phyloP scores from a whole-genome alignment of 2,329 filamentous ascomycete genomes.

The Aspergillus candidus region DNA sequence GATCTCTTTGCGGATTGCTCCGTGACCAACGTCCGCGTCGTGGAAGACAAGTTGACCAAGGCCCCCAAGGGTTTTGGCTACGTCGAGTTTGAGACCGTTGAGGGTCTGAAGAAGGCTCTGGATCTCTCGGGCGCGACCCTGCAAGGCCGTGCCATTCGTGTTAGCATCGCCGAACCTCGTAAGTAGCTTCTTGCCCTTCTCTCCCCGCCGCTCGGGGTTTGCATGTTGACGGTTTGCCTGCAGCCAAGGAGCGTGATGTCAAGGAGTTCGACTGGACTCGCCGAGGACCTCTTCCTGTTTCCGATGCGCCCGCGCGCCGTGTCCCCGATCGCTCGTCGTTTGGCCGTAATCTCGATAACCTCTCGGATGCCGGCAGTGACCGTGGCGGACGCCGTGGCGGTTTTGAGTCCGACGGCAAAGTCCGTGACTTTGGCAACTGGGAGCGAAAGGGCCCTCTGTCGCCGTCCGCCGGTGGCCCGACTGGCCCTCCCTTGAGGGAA shows the following conservation, averaged over 20 bases:
- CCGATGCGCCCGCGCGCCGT: constrained; percentile 60
- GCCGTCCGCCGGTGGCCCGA: constrained; percentile 39
- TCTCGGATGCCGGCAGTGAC: constrained; percentile 54
- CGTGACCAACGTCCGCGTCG: constrained; percentile 86
- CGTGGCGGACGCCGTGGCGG: constrained; percentile 63
- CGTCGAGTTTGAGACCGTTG: constrained; percentile 82
- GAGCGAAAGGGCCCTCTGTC: constrained; percentile 89
- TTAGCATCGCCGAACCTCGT: constrained; percentile 98
- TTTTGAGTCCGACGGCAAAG: constrained; percentile 65
- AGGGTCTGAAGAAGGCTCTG: constrained; percentile 87
- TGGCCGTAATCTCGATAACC: constrained; percentile 49
- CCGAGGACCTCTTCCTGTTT: constrained; percentile 80
- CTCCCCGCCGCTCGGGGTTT: not conserved
- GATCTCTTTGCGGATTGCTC: constrained; percentile 82
- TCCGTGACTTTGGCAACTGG: constrained; percentile 82
- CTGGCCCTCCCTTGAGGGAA: constrained; percentile 49
- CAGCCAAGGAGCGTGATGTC: constrained; percentile 79
- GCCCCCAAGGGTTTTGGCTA: constrained; percentile 98
- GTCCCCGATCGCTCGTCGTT: constrained; percentile 51
- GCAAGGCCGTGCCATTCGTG: constrained; percentile 80
- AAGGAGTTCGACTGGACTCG: constrained; percentile 91
- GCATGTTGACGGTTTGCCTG: constrained; percentile 29
- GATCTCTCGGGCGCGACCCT: constrained; percentile 74
- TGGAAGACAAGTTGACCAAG: constrained; percentile 89
- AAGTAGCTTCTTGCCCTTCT: constrained; percentile 26